These are phyloP conservation scores for Tulasnella sp. DNA, from an alignment of 768 basidiomycete species.

Conservation along the genomic window DNA sequence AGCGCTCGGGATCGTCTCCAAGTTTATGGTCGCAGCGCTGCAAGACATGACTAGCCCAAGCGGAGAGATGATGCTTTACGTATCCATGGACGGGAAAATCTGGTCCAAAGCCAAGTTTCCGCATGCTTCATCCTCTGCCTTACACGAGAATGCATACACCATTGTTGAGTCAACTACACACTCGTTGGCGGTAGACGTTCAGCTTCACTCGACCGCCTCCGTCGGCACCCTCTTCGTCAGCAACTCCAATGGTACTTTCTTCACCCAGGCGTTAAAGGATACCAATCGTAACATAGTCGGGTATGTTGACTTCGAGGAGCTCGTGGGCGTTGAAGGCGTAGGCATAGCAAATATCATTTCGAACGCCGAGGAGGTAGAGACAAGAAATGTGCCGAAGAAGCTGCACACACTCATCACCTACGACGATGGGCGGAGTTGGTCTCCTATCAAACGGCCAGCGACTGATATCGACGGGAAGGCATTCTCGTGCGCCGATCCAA, in stretches of 20 bases:
- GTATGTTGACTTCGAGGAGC: slow-evolving; percentile 85
- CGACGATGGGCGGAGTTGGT: slow-evolving; percentile 84
- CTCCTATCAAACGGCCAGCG: slow-evolving; percentile 48
- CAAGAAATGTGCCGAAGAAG: slow-evolving; percentile 54
- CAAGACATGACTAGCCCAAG: slow-evolving; percentile 44
- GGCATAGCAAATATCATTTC: slow-evolving; percentile 81
- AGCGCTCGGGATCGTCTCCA: slow-evolving; percentile 85
- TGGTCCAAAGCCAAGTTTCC: slow-evolving; percentile 93
- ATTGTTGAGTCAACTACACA: slow-evolving; percentile 90
- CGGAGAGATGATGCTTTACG: slow-evolving; percentile 77
- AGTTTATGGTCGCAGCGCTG: slow-evolving; percentile 85
- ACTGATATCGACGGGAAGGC: slow-evolving; percentile 47
- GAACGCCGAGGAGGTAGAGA: slow-evolving; percentile 78
- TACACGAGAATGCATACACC: slow-evolving; percentile 90
- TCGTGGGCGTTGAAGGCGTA: slow-evolving; percentile 81
- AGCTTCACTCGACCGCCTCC: slow-evolving; percentile 42
- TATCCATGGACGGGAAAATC: slow-evolving; percentile 65
- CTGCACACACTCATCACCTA: slow-evolving; percentile 77
- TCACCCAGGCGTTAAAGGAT: slow-evolving; percentile 80
- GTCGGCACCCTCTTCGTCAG: slow-evolving; percentile 92
- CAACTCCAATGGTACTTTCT: slow-evolving; percentile 93
- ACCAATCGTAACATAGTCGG: slow-evolving; percentile 85
- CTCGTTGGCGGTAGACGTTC: slow-evolving; percentile 89
- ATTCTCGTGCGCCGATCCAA: slow-evolving; percentile 19
- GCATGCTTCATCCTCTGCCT: slow-evolving; percentile 65